Evolutionary conservation across 768 basidiomycete species (phyloP), one percentile per base, ranked within the genome.

Genomic region (Pleurotus platypus): DNA sequence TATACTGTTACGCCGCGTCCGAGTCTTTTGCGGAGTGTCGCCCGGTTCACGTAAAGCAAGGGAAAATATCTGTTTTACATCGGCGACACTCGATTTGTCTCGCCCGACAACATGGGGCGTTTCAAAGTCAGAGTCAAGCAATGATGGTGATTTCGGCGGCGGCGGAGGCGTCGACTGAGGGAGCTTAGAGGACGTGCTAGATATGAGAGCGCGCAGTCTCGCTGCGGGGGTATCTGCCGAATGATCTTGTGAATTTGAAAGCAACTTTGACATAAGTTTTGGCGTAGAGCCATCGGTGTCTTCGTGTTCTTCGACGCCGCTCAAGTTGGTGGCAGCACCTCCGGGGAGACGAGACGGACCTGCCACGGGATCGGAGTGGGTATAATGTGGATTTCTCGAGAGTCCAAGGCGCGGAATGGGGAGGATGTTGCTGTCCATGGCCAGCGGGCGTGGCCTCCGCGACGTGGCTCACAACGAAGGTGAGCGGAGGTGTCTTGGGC

Each of bases 31-130:
- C 2, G 89, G 85, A 4, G 86, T 87, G 61, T 81, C 78, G 2
- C 82, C 85, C 0, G 86, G 78, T 18, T 86, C 84, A 39, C 84
- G 81, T 47, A 84, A 72, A 2, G 84, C 86, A 56, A 77, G 78
- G n/a, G 81, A 81, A 65, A 91, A 89, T 27, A 91, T 74, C 57
- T 82, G 78, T 65, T 77, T 86, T 46, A 90, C 65, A 65, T 77
- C 85, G 15, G 81, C 79, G 50, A 79, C 63, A 56, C 81, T 85
- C 26, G 78, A 77, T 7, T 72, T 69, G 37, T 66, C 67, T 35
- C 11, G 30, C 49, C 69, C 62, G 2, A 64, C 71, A 30, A 69
- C 69, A 27, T 75, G 73, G 9, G 76, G 78, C 15, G 74, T 71
- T 51, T 86, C 84, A 59, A 81, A 84, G 64, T 86, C 84, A 16